These are phyloP conservation scores for Botrytis fabae DNA, from an alignment of 2,329 filamentous ascomycete species.

Conservation along the genomic window DNA sequence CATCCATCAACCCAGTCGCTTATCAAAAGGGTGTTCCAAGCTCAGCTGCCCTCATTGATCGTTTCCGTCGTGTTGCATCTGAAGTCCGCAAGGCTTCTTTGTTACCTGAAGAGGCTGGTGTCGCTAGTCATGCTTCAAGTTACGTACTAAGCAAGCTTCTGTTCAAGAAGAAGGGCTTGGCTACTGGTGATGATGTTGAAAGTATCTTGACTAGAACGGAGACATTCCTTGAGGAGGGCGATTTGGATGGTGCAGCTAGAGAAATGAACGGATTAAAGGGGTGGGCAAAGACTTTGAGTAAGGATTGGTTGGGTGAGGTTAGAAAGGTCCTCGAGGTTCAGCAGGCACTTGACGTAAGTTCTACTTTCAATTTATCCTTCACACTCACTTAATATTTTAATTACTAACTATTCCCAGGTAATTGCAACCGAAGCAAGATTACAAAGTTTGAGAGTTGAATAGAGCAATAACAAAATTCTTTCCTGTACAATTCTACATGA, in stretches of 20 bases:
- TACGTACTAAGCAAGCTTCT: conserved; percentile 88
- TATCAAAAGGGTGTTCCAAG: conserved; percentile 92
- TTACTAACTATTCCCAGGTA: conserved; percentile 54
- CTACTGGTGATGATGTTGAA: conserved; percentile 86
- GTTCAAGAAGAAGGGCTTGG: conserved; percentile 90
- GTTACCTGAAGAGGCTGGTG: conserved; percentile 88
- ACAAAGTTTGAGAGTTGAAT: conserved; percentile 84
- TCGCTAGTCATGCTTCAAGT: conserved; percentile 90
- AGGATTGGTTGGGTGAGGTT: conserved; percentile 90
- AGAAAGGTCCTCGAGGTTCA: conserved; percentile 91
- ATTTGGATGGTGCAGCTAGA: conserved; percentile 84
- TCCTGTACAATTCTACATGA: conserved; percentile 35
- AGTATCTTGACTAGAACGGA: conserved; percentile 89
- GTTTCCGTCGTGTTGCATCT: conserved; percentile 86
- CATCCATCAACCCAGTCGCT: conserved; percentile 89
- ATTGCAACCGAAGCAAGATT: conserved; percentile 88
- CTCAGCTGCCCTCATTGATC: conserved; percentile 83
- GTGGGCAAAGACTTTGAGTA: conserved; percentile 93
- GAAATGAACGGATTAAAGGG: conserved; percentile 93
- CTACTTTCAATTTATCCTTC: conserved; percentile 12
- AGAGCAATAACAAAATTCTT: conserved; percentile 34
- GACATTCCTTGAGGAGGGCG: conserved; percentile 86
- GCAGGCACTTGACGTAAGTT: conserved; percentile 89
- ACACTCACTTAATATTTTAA: background rate
- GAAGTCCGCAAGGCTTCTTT: conserved; percentile 95